A percentile compares a stretch with the other conserved stretches of the same genome.
Conservation (phyloP, 2,329 filamentous ascomycete species). For the Colletotrichum falcatum region DNA sequence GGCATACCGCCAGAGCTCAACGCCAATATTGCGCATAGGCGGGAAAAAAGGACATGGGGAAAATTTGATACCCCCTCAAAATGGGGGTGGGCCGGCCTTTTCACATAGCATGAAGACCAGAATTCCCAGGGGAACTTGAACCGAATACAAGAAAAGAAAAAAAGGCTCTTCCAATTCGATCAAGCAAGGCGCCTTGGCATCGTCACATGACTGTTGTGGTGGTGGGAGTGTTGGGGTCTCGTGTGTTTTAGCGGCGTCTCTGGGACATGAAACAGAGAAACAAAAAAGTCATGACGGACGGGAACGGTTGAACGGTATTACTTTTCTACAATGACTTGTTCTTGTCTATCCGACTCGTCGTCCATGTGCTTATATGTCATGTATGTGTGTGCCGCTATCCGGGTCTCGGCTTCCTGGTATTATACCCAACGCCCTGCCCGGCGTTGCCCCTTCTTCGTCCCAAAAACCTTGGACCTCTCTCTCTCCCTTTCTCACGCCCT, state of each 20-base stretch:
- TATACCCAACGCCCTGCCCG: not conserved
- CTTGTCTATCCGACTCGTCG: not conserved
- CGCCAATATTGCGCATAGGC: conserved; percentile 35
- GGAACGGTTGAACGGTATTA: conserved; percentile 33
- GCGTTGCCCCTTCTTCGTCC: too few species aligned
- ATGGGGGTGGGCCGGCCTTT: conserved; percentile 27
- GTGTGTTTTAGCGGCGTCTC: conserved; percentile 25
- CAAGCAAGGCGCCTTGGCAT: conserved; percentile 8
- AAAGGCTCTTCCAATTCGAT: conserved; percentile 42
- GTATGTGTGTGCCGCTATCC: not conserved
- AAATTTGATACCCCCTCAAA: not conserved
- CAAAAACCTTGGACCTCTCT: not conserved
- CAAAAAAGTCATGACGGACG: conserved; percentile 9
- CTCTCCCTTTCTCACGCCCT: not conserved
- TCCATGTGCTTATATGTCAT: not conserved
- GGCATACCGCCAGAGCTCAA: conserved; percentile 31
- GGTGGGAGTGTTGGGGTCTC: not conserved
- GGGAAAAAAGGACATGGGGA: conserved; percentile 38
- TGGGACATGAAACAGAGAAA: not conserved
- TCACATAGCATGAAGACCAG: conserved; percentile 43
- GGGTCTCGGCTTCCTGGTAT: not conserved
- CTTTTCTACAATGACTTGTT: conserved; percentile 19
- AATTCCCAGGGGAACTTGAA: conserved; percentile 39
- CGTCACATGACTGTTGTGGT: not conserved
- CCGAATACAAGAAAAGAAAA: conserved; percentile 42